phyloP scores from a whole-genome alignment of 1,284 basidiomycete species.

The Paramarasmius palmivorus region DNA sequence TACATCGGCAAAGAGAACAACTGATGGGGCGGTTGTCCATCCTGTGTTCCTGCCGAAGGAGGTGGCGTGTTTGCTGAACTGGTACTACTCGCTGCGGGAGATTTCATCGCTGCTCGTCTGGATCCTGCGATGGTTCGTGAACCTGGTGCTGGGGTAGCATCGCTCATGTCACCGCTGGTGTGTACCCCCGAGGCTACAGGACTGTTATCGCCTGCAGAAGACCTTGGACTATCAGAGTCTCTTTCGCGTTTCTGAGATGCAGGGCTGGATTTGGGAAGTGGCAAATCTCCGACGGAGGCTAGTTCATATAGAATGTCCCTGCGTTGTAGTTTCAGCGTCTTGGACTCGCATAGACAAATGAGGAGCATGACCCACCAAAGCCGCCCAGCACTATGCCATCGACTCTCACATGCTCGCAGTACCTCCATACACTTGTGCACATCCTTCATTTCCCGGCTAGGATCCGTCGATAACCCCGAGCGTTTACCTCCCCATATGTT shows the following conservation, averaged over 20 bases:
- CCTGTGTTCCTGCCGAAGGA: too few relatives aligned
- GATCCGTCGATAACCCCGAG: constrained; percentile 53
- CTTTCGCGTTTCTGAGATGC: too few relatives aligned
- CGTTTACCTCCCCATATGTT: constrained; percentile 74
- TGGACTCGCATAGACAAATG: neutral
- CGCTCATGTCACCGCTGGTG: too few relatives aligned
- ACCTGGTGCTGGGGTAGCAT: too few relatives aligned
- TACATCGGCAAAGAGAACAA: neutral
- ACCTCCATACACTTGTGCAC: constrained; percentile 71
- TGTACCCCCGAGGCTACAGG: too few relatives aligned
- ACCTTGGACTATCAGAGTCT: too few relatives aligned
- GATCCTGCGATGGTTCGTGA: too few relatives aligned
- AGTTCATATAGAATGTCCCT: constrained; percentile 73
- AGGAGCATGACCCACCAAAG: constrained; percentile 31
- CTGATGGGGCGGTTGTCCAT: neutral
- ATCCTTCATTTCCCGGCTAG: constrained; percentile 65
- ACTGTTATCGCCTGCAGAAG: too few relatives aligned
- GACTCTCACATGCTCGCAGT: constrained; percentile 51
- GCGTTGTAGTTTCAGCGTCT: neutral
- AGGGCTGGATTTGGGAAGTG: constrained; percentile 38
- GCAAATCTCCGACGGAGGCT: constrained; percentile 65
- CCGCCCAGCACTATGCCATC: constrained; percentile 41
- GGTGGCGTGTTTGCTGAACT: too few relatives aligned
- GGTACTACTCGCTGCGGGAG: too few relatives aligned
- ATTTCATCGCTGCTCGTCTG: too few relatives aligned